Conservation (phyloP, 305 asterid genomes). For the Vinca major region DNA sequence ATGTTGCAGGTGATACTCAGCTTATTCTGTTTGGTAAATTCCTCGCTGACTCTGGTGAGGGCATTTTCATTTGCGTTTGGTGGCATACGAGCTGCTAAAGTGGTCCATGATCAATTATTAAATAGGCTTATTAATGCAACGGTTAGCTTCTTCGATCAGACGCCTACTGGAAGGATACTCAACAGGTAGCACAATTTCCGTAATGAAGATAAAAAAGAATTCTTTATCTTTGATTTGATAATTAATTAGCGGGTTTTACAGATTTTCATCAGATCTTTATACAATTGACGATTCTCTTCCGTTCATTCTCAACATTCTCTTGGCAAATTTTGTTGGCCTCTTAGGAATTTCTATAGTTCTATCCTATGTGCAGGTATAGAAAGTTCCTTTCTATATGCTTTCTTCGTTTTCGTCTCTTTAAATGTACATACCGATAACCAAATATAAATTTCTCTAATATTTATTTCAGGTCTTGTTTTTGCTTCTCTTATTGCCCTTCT, state of each 20-base stretch:
- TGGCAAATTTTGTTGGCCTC: slow-evolving; percentile 88
- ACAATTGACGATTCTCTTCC: slow-evolving; percentile 97
- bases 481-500: slow-evolving; percentile 75
- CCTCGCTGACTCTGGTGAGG: slow-evolving; percentile 70
- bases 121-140: slow-evolving; percentile 60
- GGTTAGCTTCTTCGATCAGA: slow-evolving; percentile 76
- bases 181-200: slow-evolving; percentile 56
- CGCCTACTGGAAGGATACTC: slow-evolving; percentile 88
- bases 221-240: slow-evolving; percentile 4
- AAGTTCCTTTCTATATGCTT: slow-evolving; percentile 5
- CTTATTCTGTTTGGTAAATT: slow-evolving; percentile 65
- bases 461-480: slow-evolving; percentile 58
- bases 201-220: slow-evolving; percentile 6
- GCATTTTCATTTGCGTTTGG: slow-evolving; percentile 92
- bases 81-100: slow-evolving; percentile 78
- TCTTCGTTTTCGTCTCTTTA: slow-evolving; percentile 3
- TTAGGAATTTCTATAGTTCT: slow-evolving; percentile 68
- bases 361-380: slow-evolving; percentile 70
- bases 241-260: slow-evolving; percentile 30
- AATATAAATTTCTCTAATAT: slow-evolving; percentile 3
- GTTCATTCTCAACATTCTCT: slow-evolving; percentile 90
- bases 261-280: slow-evolving; percentile 94
- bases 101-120: slow-evolving; percentile 57
- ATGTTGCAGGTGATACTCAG: slow-evolving; percentile 57
- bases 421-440: slow-evolving; percentile 1